Percentiles rank a stretch among this genome's conserved stretches.
These are phyloP conservation scores for Rhododendron molle DNA, from an alignment of 148 eudicot genomes.

Conservation along the genomic window DNA sequence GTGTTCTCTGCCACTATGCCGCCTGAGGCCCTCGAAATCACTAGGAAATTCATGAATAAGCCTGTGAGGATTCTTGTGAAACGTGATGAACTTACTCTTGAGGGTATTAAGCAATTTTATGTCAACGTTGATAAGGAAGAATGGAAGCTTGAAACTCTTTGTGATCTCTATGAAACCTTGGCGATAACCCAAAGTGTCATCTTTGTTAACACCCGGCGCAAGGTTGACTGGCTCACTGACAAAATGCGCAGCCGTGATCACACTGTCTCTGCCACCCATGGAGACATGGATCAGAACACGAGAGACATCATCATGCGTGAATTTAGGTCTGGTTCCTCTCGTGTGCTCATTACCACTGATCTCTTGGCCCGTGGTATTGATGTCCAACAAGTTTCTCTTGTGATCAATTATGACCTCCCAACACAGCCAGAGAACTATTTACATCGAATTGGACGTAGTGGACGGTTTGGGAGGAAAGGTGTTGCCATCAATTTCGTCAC, in stretches of 20 bases:
- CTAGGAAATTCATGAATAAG: conserved; percentile 76
- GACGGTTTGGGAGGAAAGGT: conserved; percentile 81
- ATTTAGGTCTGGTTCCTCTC: conserved; percentile 72
- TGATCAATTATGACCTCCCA: conserved; percentile 68
- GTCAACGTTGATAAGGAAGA: conserved; percentile 82
- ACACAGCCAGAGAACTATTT: conserved; percentile 79
- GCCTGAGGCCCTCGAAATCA: conserved; percentile 75
- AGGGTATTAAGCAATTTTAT: conserved; percentile 76
- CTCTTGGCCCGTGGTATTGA: conserved; percentile 80
- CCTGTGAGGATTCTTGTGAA: conserved; percentile 78
- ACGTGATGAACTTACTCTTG: conserved; percentile 78
- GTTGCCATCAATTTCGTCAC: conserved; percentile 76
- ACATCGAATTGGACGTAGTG: conserved; percentile 75
- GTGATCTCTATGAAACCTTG: conserved; percentile 68
- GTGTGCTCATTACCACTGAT: conserved; percentile 74
- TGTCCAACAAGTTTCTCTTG: conserved; percentile 78
- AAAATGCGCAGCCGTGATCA: conserved; percentile 78
- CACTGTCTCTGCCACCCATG: conserved; percentile 73
- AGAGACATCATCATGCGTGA: conserved; percentile 76
- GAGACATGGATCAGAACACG: conserved; percentile 82
- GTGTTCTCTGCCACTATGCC: conserved; percentile 85
- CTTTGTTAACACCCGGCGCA: conserved; percentile 72
- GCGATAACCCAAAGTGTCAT: conserved; percentile 82
- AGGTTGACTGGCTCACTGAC: conserved; percentile 83
- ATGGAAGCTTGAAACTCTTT: conserved; percentile 75